Conservation (phyloP, 495 filamentous ascomycete genomes). For the Tuber indicum region DNA sequence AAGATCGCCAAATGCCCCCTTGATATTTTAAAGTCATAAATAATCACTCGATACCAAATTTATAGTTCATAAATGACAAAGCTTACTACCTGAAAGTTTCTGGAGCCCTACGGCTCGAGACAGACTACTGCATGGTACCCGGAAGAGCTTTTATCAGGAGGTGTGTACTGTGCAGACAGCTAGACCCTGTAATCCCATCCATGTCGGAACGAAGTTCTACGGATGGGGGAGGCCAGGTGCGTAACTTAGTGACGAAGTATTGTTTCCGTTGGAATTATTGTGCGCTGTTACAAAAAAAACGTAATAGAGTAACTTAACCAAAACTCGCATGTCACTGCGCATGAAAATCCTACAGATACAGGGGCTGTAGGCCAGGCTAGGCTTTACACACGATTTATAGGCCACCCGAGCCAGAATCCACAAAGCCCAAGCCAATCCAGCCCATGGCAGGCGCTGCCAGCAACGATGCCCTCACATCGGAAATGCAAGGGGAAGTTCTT, state of each 20-base stretch:
- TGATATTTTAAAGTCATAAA: neutral
- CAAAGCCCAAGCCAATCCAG: neutral
- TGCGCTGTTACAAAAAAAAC: neutral
- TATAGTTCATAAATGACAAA: neutral
- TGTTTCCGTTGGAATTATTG: neutral
- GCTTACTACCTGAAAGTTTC: neutral
- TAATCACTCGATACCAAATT: neutral
- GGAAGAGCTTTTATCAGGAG: neutral
- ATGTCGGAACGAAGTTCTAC: neutral
- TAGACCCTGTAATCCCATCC: neutral
- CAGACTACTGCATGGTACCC: neutral
- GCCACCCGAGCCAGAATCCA: neutral
- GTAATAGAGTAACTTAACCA: neutral
- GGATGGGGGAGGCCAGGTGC: neutral
- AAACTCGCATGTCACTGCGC: neutral
- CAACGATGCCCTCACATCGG: neutral
- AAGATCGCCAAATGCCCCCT: neutral
- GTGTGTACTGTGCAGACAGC: neutral
- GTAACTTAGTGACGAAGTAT: neutral
- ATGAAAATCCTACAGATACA: neutral
- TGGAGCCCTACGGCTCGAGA: neutral
- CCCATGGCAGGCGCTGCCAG: neutral
- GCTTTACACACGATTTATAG: neutral
- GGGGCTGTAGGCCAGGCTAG: neutral
- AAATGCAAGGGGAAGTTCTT: neutral